Conservation (phyloP, 768 basidiomycete genomes). For the Suillus lakei region DNA sequence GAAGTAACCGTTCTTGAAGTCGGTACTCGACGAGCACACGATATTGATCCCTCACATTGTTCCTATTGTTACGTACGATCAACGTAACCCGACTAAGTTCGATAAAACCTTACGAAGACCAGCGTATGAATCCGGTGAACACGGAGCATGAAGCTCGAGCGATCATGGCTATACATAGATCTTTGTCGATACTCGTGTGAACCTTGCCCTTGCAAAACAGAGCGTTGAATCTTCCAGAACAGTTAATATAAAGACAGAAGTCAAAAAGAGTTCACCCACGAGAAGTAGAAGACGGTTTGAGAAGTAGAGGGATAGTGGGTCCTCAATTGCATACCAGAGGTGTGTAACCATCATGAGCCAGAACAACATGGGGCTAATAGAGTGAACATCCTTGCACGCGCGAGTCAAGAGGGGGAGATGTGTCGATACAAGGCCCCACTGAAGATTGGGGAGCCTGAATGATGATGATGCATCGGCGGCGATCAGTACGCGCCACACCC, state of each 20-base stretch:
- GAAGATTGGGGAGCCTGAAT: constrained; percentile 13
- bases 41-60: constrained; percentile 11
- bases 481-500: constrained; percentile 31
- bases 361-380: constrained; percentile 26
- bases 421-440: constrained; percentile 9
- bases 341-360: constrained; percentile 10
- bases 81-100: neutral
- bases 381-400: constrained; percentile 26
- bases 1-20: constrained; percentile 25
- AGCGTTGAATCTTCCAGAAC: constrained; percentile 25
- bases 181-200: neutral
- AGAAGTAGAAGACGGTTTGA: constrained; percentile 25
- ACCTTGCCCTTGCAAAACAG: constrained; percentile 11
- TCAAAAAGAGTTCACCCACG: constrained; percentile 14
- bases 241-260: neutral
- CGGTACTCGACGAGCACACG: constrained; percentile 24
- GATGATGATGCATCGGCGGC: constrained; percentile 11
- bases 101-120: constrained; percentile 22
- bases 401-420: constrained; percentile 16
- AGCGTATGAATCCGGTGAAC: constrained; percentile 20
- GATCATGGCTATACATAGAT: constrained; percentile 18
- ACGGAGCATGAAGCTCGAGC: constrained; percentile 20
- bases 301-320: constrained; percentile 25
- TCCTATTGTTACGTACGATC: constrained; percentile 8
- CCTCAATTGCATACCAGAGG: constrained; percentile 25